phyloP scores from a whole-genome alignment of 352 stramenopile genomes.

The Saprolegnia parasitica region DNA sequence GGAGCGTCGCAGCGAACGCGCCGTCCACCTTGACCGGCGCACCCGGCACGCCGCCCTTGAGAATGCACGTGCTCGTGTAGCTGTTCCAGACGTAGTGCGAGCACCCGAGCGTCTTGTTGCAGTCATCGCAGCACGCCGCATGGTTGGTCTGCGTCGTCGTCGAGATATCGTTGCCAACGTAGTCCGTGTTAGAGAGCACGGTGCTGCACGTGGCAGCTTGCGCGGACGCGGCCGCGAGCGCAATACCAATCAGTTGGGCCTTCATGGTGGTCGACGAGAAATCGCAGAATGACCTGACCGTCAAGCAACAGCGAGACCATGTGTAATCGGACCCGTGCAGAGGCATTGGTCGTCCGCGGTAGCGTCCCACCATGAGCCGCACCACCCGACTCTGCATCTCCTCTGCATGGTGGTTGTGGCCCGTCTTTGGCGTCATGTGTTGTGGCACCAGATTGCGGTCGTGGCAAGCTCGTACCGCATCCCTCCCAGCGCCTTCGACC shows the following conservation, averaged over 20 bases:
- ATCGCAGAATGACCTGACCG: not conserved
- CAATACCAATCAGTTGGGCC: not conserved
- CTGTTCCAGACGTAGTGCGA: constrained; percentile 1
- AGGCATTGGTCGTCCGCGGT: no score
- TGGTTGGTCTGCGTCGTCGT: not conserved
- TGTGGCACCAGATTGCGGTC: no score
- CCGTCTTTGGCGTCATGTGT: no score
- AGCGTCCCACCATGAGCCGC: no score
- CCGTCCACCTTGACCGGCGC: not conserved
- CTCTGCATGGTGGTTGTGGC: no score
- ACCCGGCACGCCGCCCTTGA: constrained; percentile 2
- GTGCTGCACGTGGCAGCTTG: not conserved
- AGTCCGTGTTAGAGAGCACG: constrained; percentile 6
- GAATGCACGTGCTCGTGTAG: constrained; percentile 1
- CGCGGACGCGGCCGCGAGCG: not conserved
- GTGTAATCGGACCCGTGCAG: not conserved
- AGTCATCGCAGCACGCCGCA: constrained; percentile 14
- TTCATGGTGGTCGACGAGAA: not conserved
- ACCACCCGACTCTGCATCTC: no score
- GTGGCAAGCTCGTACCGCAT: no score
- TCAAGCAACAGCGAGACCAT: not conserved
- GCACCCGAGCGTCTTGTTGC: not conserved
- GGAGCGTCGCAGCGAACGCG: not conserved
- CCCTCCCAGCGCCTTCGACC: no score
- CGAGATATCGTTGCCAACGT: constrained; percentile 15